phyloP scores from a whole-genome alignment of 192 early-diverging fungal genomes.

The Podila horticola region DNA sequence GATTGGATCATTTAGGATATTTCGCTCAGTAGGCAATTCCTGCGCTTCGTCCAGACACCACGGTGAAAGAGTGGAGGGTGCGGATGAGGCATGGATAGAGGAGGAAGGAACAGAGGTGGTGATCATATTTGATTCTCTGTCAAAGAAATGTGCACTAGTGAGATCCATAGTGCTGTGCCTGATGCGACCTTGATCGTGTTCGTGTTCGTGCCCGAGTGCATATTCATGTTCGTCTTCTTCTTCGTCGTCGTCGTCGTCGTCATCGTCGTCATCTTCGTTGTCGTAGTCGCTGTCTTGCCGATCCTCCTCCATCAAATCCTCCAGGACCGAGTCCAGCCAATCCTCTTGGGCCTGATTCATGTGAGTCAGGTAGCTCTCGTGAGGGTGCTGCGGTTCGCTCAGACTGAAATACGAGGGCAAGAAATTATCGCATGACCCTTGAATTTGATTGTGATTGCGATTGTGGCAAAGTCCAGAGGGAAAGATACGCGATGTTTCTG shows the following conservation, averaged over 20 bases:
- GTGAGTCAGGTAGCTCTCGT: slow-evolving; percentile 12
- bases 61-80: no score
- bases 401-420: background rate
- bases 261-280: slow-evolving; percentile 12
- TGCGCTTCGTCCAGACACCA: background rate
- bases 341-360: slow-evolving; percentile 31
- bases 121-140: no score
- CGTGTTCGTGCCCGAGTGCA: background rate
- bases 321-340: slow-evolving; percentile 44
- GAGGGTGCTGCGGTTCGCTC: slow-evolving; percentile 1
- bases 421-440: no score
- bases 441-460: no score
- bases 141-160: no score
- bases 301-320: slow-evolving; percentile 45
- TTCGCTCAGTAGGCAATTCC: background rate
- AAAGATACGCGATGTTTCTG: background rate
- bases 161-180: no score
- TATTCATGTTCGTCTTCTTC: background rate
- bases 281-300: background rate
- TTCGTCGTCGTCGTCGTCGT: slow-evolving; percentile 12
- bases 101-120: no score
- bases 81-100: no score
- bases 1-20: background rate
- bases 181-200: background rate
- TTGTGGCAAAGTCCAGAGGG: background rate